phyloP scores from a whole-genome alignment of 768 basidiomycete genomes.

The Saitozyma sp. region DNA sequence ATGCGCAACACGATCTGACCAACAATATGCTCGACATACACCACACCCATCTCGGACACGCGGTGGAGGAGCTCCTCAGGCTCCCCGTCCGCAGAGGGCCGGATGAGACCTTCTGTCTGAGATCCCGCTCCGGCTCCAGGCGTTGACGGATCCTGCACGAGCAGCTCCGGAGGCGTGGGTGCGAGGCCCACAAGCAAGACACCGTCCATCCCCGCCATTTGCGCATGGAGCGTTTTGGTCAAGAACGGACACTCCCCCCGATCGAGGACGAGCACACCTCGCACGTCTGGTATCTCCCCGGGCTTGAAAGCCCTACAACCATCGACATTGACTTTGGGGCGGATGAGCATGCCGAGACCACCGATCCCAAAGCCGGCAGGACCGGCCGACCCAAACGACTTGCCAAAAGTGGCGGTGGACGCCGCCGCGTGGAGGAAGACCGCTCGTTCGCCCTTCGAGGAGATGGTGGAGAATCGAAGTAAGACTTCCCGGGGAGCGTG shows the following conservation, averaged over 20 bases:
- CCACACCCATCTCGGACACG: constrained; percentile 29
- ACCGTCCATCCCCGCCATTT: constrained; percentile 70
- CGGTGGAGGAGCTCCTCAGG: constrained; percentile 5
- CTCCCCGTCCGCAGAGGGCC: constrained; percentile 42
- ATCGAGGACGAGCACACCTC: constrained; percentile 60
- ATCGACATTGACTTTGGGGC: constrained; percentile 7
- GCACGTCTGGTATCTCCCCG: neutral
- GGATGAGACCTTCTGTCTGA: constrained; percentile 29
- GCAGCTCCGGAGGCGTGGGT: neutral
- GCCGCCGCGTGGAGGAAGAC: constrained; percentile 59
- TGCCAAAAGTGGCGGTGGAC: constrained; percentile 71
- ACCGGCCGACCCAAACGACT: constrained; percentile 53
- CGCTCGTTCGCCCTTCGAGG: constrained; percentile 35
- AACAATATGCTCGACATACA: constrained; percentile 34
- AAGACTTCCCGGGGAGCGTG: constrained; percentile 62
- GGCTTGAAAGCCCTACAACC: constrained; percentile 15
- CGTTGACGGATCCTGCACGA: neutral
- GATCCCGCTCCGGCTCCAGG: neutral
- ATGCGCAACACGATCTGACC: constrained; percentile 19
- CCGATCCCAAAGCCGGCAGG: constrained; percentile 10
- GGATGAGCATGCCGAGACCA: constrained; percentile 6
- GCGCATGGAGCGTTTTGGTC: constrained; percentile 73
- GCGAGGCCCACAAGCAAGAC: constrained; percentile 64
- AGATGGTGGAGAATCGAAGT: constrained; percentile 57
- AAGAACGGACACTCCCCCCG: constrained; percentile 87